Evolutionary conservation across 495 filamentous ascomycete species (phyloP), one percentile per base, ranked within the genome.

Genomic region (Xanthoparmelia taractica): DNA sequence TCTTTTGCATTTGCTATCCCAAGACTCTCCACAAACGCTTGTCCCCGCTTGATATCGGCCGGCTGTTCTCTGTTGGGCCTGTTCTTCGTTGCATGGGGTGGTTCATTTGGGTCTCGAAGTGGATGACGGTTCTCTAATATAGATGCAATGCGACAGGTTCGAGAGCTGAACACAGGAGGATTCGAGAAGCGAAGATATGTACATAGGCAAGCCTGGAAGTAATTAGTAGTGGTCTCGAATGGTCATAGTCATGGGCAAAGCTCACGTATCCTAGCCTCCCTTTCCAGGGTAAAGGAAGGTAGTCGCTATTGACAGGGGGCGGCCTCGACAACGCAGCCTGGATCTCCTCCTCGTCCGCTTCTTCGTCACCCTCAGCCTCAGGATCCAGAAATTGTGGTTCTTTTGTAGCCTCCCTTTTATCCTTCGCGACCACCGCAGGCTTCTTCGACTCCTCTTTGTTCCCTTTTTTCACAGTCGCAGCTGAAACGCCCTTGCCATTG

Each of bases 201-300:
- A 72, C 93, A 93, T 29, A 98, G 79, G 71, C 91, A 96, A 29
- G 92, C 90, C 88, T 91, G 59, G 8, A 41, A 27, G 1, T 34
- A 36, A 66, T 25, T 70, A 73, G 70, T 70, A 69, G 60, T 47
- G 38, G 10, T 0, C 12, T 17, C 36, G 29, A 54, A 23, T 11
- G 27, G 57, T 60, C n/a, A 18, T 50, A 12, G 23, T 50, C 11
- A 27, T 41, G 34, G 66, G 52, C 58, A 56, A 43, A 78, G 27
- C 85, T 78, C 71, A 94, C 92, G 80, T 94, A 96, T 54, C 93
- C 92, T 63, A 97, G 73, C 43, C 93, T 80, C 2, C 93, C 94
- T 77, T 91, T 94, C 93, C 93, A 97, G 0, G 91, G 93, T 20
- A 96, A 74, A 4, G 93, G 94, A 20, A 97, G 79, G 70, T 91